Evolutionary conservation across 441 rosid genomes (phyloP).

Genomic region (Corymbia calophylla): DNA sequence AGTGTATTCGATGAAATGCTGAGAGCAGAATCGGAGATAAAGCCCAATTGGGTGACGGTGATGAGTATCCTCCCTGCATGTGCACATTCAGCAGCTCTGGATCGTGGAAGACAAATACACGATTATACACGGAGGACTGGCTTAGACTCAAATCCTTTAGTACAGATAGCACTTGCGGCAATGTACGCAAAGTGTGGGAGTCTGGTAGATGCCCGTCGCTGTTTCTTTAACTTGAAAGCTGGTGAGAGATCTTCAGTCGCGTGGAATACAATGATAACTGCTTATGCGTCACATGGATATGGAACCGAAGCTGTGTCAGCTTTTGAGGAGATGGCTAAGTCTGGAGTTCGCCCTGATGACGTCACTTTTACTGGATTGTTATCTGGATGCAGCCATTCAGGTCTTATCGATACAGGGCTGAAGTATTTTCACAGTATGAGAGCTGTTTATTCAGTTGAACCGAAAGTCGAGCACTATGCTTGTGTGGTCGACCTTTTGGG

Average conservation of each 20-base stretch:
- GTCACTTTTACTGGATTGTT: conserved; percentile 11
- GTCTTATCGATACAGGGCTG: conserved; percentile 1
- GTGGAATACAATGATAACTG: conserved; percentile 8
- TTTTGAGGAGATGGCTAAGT: conserved; percentile 8
- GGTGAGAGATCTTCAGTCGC: neutral
- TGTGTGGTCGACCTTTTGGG: conserved; percentile 12
- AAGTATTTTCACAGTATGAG: neutral
- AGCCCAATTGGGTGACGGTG: conserved; percentile 13
- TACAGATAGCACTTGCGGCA: conserved; percentile 3
- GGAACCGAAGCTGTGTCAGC: neutral
- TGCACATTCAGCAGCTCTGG: conserved; percentile 9
- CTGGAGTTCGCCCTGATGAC: neutral
- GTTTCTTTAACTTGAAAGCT: neutral
- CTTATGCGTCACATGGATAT: conserved; percentile 9
- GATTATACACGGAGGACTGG: conserved; percentile 1
- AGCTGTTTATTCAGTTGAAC: neutral
- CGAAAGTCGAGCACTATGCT: conserved; percentile 8
- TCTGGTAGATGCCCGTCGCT: neutral
- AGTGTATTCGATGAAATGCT: conserved; percentile 3
- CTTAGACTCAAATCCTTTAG: neutral
- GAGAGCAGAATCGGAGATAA: neutral
- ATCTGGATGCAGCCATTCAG: conserved; percentile 11
- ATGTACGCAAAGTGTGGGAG: conserved; percentile 17
- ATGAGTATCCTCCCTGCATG: conserved; percentile 18
- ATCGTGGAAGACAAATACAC: conserved; percentile 8